phyloP scores from a whole-genome alignment of 78 protist genomes.

The Dictyostelium firmibasis region DNA sequence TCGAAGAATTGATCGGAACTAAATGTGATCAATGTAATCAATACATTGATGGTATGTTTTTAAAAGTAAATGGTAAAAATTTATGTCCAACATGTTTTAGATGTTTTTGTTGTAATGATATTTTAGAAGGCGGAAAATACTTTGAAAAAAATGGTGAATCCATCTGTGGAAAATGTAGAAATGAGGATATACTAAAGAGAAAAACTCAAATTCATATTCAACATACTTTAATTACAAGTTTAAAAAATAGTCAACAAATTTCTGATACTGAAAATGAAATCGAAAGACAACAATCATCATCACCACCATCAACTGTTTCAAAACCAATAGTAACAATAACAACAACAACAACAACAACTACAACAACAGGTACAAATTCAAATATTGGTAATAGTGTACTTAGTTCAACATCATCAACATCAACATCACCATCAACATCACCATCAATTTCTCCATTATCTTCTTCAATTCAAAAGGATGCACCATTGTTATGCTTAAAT shows the following conservation, averaged over 20 bases:
- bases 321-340: not conserved
- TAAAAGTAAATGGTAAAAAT: conserved; percentile 58
- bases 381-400: not conserved
- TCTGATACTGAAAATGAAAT: not conserved
- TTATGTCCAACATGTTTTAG: conserved; percentile 47
- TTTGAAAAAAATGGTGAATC: conserved; percentile 7
- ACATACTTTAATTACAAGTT: conserved; percentile 11
- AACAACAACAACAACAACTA: not conserved
- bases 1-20: conserved; percentile 30
- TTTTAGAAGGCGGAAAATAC: conserved; percentile 49
- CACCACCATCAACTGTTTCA: too few species aligned
- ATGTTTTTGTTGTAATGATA: conserved; percentile 4
- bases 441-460: not conserved
- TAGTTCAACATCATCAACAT: not conserved
- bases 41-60: conserved; percentile 42
- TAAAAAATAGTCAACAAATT: not conserved
- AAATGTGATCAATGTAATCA: conserved; percentile 18
- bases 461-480: not conserved
- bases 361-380: not conserved
- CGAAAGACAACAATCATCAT: not conserved
- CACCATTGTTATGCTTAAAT: not conserved
- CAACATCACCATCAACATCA: not conserved
- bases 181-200: conserved; percentile 43
- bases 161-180: conserved; percentile 53
- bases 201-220: conserved; percentile 58